A percentile compares a stretch with the other conserved stretches of the same genome.
phyloP scores from a whole-genome alignment of 805 yeast genomes.

The Pachysolen tannophilus region DNA sequence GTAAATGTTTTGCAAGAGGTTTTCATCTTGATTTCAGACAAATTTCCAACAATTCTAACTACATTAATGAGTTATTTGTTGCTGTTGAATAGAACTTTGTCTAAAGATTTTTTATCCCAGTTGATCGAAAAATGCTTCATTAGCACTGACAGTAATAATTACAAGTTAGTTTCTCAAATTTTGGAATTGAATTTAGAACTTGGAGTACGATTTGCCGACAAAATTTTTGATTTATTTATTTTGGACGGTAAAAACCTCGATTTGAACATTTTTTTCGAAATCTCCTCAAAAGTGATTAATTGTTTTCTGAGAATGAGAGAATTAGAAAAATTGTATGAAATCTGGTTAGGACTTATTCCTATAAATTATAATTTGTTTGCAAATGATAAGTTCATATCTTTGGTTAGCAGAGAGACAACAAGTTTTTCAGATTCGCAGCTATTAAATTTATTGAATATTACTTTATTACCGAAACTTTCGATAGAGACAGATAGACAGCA shows the following conservation, averaged over 20 bases:
- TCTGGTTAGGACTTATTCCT: constrained; percentile 28
- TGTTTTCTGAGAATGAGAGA: constrained; percentile 55
- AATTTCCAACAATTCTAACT: constrained; percentile 33
- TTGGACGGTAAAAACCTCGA: constrained; percentile 1
- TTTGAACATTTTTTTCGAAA: constrained; percentile 11
- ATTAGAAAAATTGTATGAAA: constrained; percentile 34
- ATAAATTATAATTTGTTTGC: constrained; percentile 12
- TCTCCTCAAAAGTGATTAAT: constrained; percentile 26
- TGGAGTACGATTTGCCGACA: constrained; percentile 36
- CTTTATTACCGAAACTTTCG: not conserved
- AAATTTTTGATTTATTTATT: constrained; percentile 18
- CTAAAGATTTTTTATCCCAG: constrained; percentile 39
- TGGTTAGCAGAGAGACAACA: constrained; percentile 32
- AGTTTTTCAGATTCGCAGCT: constrained; percentile 42
- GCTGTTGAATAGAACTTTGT: constrained; percentile 41
- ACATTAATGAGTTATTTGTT: constrained; percentile 38
- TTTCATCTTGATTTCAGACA: constrained; percentile 31
- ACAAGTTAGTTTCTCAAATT: constrained; percentile 39
- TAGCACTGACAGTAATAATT: constrained; percentile 21
- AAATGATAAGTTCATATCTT: constrained; percentile 22
- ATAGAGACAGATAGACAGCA: not conserved
- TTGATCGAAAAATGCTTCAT: constrained; percentile 27
- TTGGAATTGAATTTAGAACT: constrained; percentile 50
- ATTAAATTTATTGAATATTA: constrained; percentile 14
- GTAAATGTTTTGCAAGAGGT: constrained; percentile 37